Evolutionary conservation across 257 asterid species (phyloP).

Genomic region (Echium plantagineum): DNA sequence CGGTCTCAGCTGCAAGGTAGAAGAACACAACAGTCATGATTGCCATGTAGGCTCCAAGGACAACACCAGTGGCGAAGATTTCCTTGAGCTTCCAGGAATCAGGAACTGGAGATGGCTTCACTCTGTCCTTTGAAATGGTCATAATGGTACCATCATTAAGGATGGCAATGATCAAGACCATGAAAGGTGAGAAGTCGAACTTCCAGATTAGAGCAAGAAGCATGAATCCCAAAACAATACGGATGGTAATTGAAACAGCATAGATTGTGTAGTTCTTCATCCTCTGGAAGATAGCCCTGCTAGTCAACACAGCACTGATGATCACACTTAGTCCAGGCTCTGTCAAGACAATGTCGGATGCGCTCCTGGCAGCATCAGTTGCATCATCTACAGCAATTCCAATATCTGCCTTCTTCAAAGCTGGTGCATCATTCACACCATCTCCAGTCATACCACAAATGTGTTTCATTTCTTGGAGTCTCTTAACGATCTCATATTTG

Average conservation of each 20-base stretch:
- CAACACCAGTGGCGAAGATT: slow-evolving; percentile 77
- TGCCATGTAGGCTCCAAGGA: slow-evolving; percentile 81
- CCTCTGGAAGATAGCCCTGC: slow-evolving; percentile 90
- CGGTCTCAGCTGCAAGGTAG: slow-evolving; percentile 59
- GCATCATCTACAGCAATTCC: slow-evolving; percentile 93
- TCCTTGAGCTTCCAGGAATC: slow-evolving; percentile 94
- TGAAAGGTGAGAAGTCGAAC: slow-evolving; percentile 87
- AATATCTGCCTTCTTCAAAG: slow-evolving; percentile 75
- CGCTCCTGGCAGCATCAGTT: slow-evolving; percentile 79
- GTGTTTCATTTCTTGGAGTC: slow-evolving; percentile 66
- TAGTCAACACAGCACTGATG: slow-evolving; percentile 68
- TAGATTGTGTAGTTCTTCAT: slow-evolving; percentile 88
- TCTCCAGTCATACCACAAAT: slow-evolving; percentile 93
- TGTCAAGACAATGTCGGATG: slow-evolving; percentile 78
- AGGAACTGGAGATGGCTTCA: slow-evolving; percentile 82
- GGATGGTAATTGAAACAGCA: slow-evolving; percentile 83
- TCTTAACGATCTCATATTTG: slow-evolving; percentile 83
- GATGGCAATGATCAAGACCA: slow-evolving; percentile 79
- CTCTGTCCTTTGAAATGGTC: slow-evolving; percentile 87
- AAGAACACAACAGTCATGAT: slow-evolving; percentile 69
- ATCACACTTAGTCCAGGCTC: slow-evolving; percentile 90
- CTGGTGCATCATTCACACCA: slow-evolving; percentile 91
- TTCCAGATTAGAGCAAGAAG: slow-evolving; percentile 80
- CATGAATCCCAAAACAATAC: slow-evolving; percentile 84
- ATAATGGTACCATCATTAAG: slow-evolving; percentile 89